These are phyloP conservation scores for Crithidia sp. DNA, from an alignment of 208 protist genomes.

Conservation along the genomic window DNA sequence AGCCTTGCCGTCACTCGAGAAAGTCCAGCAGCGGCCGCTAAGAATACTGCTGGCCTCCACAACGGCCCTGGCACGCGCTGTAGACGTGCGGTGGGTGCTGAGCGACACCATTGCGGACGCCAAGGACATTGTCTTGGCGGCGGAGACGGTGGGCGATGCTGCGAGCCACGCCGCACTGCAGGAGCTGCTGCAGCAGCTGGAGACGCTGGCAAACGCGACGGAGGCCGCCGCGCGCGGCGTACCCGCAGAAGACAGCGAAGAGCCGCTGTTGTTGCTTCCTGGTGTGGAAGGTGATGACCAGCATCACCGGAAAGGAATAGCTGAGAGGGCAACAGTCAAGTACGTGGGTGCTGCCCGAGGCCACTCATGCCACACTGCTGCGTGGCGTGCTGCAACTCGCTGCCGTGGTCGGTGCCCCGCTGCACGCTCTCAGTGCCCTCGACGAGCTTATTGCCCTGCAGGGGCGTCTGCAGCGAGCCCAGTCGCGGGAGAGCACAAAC, in stretches of 20 bases:
- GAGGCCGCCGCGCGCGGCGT: constrained; percentile 6
- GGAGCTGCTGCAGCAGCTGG: constrained; percentile 22
- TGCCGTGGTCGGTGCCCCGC: constrained; percentile 32
- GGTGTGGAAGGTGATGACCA: no score
- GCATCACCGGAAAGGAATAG: no score
- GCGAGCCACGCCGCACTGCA: constrained; percentile 28
- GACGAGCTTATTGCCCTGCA: constrained; percentile 59
- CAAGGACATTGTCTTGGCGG: constrained; percentile 23
- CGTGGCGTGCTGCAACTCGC: constrained; percentile 48
- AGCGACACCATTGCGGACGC: constrained; percentile 28
- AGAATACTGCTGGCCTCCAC: not conserved
- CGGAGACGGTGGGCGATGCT: constrained; percentile 36
- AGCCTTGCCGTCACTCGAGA: not conserved
- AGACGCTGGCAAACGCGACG: constrained; percentile 9
- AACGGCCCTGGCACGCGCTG: constrained; percentile 28
- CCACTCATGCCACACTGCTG: constrained; percentile 52
- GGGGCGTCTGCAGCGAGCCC: constrained; percentile 32
- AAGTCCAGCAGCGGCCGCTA: not conserved
- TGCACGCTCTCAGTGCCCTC: constrained; percentile 51
- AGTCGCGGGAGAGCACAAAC: not conserved
- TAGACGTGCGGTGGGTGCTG: constrained; percentile 34
- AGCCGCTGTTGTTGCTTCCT: not conserved
- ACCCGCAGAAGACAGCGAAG: no score
- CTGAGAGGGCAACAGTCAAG: not conserved
- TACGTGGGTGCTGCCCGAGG: constrained; percentile 41